Evolutionary conservation across 129 eudicot species (phyloP), one percentile per base, ranked within the genome.

Genomic region (Tanacetum coccineum): DNA sequence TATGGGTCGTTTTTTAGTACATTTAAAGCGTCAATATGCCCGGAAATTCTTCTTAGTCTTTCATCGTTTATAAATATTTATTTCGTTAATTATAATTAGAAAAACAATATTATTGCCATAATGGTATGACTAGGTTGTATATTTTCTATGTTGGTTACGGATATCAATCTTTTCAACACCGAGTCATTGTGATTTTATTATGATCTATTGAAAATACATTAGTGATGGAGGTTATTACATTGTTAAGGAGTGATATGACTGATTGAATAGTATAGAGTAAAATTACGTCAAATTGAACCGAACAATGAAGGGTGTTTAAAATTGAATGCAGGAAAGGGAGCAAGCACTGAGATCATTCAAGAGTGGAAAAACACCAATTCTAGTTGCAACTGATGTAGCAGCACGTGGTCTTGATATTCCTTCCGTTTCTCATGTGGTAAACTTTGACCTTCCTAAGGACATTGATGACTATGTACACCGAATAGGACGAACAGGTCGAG

Each of bases 371-470:
- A 70, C 75, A 28, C 75, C 75, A 2, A 70, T 70, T 59, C 50
- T 70, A 17, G 75, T 70, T n/a, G 75, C 75, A 39, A 70, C 75
- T 12, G 75, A 70, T 59, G 75, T 70, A 49, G 75, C 75, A 17
- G 75, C 75, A 11, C 75, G 75, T 59, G 75, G 75, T 30, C 67
- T 70, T 1, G 75, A 70, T 30, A 70, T 70, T 39, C 75, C 67
- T 1, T 48, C 46, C 11, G 75, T 70, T 46, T 59, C 75, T 59
- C 75, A 70, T 3, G 75, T 70, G 58, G 75, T 70, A 20, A 70
- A 59, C 60, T 70, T 70, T 59, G 75, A 70, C 67, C 75, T 70
- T 59, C 75, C 75, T 60, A 70, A 70, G 5, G 75, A 70, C 67
- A 70, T 70, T 2, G 75, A 70, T 28, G 75, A 70, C 39, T 70